Evolutionary conservation across 2,329 filamentous ascomycete genomes (phyloP).

Genomic region (Thelonectria blattea): DNA sequence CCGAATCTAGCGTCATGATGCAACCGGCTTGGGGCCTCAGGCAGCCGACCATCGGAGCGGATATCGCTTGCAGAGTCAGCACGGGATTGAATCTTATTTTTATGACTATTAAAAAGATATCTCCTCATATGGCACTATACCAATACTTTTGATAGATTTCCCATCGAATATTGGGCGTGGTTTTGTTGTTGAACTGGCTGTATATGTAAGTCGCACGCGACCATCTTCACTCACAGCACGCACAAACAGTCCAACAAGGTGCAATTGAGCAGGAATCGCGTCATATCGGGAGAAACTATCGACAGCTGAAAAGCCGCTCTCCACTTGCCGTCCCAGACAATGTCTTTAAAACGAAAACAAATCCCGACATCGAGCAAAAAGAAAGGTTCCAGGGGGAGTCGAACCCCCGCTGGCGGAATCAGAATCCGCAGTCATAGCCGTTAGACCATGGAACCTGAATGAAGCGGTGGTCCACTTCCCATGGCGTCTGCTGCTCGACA

Average conservation of each 20-base stretch:
- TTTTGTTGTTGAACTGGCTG: not conserved
- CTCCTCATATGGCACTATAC: too few relatives aligned
- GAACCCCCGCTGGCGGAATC: constrained; percentile 40
- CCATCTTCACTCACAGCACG: not conserved
- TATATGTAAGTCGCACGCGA: not conserved
- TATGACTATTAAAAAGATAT: not conserved
- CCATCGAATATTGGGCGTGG: not conserved
- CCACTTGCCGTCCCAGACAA: not conserved
- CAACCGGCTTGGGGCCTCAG: constrained; percentile 37
- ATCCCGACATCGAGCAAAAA: constrained; percentile 6
- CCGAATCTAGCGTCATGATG: constrained; percentile 36
- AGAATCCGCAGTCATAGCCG: constrained; percentile 39
- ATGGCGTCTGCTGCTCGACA: constrained; percentile 6
- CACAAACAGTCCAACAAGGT: constrained; percentile 15
- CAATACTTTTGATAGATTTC: not conserved
- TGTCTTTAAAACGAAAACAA: not conserved
- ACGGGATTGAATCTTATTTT: not conserved
- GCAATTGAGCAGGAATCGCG: constrained; percentile 26
- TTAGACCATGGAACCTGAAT: constrained; percentile 30
- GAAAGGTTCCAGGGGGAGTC: constrained; percentile 35
- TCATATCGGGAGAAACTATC: constrained; percentile 25
- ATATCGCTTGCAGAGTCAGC: constrained; percentile 11
- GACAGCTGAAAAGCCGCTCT: constrained; percentile 14
- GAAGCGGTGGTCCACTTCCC: constrained; percentile 10
- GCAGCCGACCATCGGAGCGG: constrained; percentile 35